Evolutionary conservation across 192 early-diverging fungal genomes (phyloP).

Genomic region (Entophlyctis helioformis): DNA sequence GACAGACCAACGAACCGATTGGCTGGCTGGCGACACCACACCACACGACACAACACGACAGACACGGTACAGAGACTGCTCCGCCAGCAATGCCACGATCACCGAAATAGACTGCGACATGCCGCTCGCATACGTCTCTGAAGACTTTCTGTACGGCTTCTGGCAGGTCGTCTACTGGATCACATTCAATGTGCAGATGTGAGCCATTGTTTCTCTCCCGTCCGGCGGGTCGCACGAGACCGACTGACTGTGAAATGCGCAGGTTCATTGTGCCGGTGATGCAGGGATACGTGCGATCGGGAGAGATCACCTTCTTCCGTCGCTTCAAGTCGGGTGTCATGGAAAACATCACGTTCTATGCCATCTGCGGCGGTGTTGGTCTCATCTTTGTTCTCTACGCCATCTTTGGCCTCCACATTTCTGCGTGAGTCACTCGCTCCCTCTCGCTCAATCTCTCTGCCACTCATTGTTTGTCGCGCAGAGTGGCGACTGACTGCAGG

Average conservation of each 20-base stretch:
- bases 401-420: constrained; percentile 25
- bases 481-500: no score
- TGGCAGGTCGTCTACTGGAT: constrained; percentile 89
- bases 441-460: neutral
- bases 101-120: constrained; percentile 37
- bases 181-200: constrained; percentile 80
- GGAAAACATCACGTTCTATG: constrained; percentile 76
- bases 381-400: constrained; percentile 66
- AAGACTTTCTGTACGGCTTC: constrained; percentile 56
- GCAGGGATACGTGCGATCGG: constrained; percentile 76
- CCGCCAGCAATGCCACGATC: constrained; percentile 14
- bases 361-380: constrained; percentile 54
- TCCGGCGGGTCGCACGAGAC: neutral
- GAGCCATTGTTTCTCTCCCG: constrained; percentile 1
- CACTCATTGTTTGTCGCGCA: neutral
- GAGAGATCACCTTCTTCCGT: constrained; percentile 62
- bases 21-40: no score
- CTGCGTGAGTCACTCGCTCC: neutral
- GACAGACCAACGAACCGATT: no score
- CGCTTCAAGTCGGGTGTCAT: constrained; percentile 60
- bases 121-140: constrained; percentile 64
- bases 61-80: constrained; percentile 61
- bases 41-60: no score
- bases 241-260: neutral
- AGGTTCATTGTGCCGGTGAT: constrained; percentile 70